These are phyloP conservation scores for Trichomonas tenax DNA, from an alignment of 208 protist species.

Conservation along the genomic window DNA sequence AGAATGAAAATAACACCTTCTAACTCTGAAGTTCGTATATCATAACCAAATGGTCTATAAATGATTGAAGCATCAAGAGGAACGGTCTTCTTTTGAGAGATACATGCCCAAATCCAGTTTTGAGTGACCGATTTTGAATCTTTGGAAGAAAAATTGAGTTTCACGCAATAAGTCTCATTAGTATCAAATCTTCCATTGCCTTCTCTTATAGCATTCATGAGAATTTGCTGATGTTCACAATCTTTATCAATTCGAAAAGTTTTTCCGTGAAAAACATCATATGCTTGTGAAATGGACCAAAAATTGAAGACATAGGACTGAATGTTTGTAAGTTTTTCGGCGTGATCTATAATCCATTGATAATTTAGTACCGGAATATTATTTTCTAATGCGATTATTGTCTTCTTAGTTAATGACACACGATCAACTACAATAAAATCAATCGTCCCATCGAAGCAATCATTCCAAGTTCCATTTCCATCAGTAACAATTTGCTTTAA, in stretches of 20 bases:
- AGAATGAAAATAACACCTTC: not conserved
- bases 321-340: not conserved
- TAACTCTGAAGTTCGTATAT: not conserved
- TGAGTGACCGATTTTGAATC: not conserved
- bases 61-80: not conserved
- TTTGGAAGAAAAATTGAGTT: not conserved
- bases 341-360: not conserved
- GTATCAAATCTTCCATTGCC: not conserved
- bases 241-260: not conserved
- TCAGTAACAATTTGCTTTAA: not conserved
- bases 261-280: not conserved
- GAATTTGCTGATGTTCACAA: not conserved
- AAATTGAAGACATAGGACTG: not conserved
- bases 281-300: not conserved
- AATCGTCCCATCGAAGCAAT: not conserved
- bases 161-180: not conserved
- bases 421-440: not conserved
- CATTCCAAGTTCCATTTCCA: not conserved
- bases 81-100: not conserved
- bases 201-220: not conserved
- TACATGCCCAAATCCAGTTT: not conserved
- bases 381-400: not conserved
- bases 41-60: not conserved
- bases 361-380: not conserved
- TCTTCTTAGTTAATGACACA: not conserved